phyloP scores from a whole-genome alignment of 257 asterid genomes.

The Solanum sitiens region DNA sequence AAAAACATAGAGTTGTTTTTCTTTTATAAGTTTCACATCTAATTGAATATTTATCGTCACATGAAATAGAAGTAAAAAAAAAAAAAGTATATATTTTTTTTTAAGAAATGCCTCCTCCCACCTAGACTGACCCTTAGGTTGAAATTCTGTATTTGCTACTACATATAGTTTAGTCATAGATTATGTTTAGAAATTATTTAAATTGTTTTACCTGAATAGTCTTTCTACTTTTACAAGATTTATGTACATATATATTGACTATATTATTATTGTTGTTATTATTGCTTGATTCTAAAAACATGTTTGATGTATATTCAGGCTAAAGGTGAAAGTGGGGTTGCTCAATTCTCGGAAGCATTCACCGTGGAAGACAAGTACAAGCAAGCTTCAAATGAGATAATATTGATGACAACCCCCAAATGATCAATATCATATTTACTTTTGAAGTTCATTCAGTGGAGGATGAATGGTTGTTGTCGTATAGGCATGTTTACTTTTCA shows the following conservation, averaged over 20 bases:
- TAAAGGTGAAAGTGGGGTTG: conserved; percentile 14
- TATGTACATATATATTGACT: not conserved
- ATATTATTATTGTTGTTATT: not conserved
- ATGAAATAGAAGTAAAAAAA: too few species aligned
- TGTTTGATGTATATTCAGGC: conserved; percentile 19
- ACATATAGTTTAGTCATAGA: too few species aligned
- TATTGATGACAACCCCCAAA: conserved; percentile 28
- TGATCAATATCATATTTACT: too few species aligned
- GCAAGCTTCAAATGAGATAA: conserved; percentile 59
- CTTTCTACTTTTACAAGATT: too few species aligned
- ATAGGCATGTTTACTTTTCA: too few species aligned
- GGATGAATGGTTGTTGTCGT: not conserved
- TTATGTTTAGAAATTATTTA: not conserved
- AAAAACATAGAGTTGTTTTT: not conserved
- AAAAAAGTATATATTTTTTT: not conserved
- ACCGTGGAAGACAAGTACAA: conserved; percentile 56
- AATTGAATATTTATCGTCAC: not conserved
- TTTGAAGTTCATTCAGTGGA: not conserved
- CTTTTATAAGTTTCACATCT: too few species aligned
- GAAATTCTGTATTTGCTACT: too few species aligned
- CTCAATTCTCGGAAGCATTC: conserved; percentile 21
- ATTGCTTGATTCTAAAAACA: not conserved
- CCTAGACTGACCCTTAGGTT: not conserved
- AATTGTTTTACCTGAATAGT: not conserved
- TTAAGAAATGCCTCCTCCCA: not conserved